These are phyloP conservation scores for Chromosphaera perkinsii DNA, from an alignment of 208 protist genomes.

Conservation along the genomic window DNA sequence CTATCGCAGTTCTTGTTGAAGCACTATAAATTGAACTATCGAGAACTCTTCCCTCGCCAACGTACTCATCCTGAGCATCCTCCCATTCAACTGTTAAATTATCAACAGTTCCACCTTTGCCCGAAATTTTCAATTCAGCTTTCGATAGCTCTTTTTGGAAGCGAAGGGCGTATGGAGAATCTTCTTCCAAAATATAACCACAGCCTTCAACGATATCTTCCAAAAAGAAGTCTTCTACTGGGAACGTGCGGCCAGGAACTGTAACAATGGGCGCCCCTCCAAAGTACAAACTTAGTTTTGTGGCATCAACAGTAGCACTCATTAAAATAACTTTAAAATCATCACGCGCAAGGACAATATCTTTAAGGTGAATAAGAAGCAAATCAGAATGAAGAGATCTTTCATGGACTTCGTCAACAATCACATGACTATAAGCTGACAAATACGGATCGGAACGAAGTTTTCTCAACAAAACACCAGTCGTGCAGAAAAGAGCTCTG, in stretches of 20 bases:
- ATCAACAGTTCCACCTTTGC: too few relatives aligned
- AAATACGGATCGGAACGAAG: not conserved
- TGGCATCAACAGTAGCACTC: conserved; percentile 46
- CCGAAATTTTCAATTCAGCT: too few relatives aligned
- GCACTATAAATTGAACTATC: too few relatives aligned
- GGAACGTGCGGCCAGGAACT: conserved; percentile 91
- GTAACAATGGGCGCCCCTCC: conserved; percentile 82
- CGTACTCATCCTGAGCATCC: too few relatives aligned
- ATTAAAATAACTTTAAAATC: conserved; percentile 52
- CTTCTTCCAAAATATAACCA: too few relatives aligned
- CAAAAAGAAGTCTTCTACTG: conserved; percentile 84
- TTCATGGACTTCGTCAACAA: conserved; percentile 61
- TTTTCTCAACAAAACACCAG: conserved; percentile 38
- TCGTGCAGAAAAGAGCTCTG: conserved; percentile 17
- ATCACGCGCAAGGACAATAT: not conserved
- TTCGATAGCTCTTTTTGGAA: too few relatives aligned
- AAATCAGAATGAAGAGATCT: conserved; percentile 16
- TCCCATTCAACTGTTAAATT: too few relatives aligned
- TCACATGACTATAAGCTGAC: conserved; percentile 36
- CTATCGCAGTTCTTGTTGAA: too few relatives aligned
- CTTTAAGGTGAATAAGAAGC: not conserved
- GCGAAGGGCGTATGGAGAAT: too few relatives aligned
- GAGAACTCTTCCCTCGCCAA: too few relatives aligned
- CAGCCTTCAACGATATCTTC: too few relatives aligned
- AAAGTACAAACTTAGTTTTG: conserved; percentile 40